Base-by-base conservation (phyloP, 805 yeast genomes). In the Wickerhamiella allomyrinae region DNA sequence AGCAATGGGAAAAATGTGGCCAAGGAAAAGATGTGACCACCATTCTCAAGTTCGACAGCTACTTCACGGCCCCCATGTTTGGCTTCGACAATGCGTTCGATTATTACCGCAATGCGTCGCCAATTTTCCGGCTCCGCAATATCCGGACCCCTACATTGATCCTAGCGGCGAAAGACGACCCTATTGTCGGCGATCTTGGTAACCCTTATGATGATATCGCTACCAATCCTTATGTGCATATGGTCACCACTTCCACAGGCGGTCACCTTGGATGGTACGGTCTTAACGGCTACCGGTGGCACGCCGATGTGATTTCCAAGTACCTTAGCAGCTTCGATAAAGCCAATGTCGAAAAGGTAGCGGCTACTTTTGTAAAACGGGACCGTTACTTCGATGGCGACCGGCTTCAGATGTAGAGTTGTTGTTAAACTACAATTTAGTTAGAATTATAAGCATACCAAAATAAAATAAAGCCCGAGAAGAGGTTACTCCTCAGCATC, bases 261-360 rank as follows among this genome's bases (percentile, higher is more conserved):
- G 93, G 94, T 1, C 94, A 83, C 59, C 67, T 83, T 41, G 91
- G 83, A n/a, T 83, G 79, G 79, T 83, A 75, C 46, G 66, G 70
- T 48, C 60, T 66, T 38, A 62, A 68, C 20, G 79, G 80, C 20
- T 65, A 66, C 34, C 71, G 85, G 51, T 84, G 94, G 94, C 74
- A 69, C 49, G 60, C 73, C 3, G 61, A 64, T 7, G 79, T 78
- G 20, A 46, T 76, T 34, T 58, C 73, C 20, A 60, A 62, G 43
- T 66, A 70, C 48, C 56, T 72, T 45, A 48, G 51, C 23, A 55
- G 60, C 4, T 57, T 66, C 41, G 29, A 36, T 9, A 19, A 31
- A n/a, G 34, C 34, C n/a, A 19, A 19, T 19, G 34, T 31, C 21
- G 17, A 15, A 21, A 15, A 15, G 13, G 10, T 31, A 5, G 21